These are phyloP conservation scores for Ophiostoma montium DNA, from an alignment of 2,329 filamentous ascomycete species.

Conservation along the genomic window DNA sequence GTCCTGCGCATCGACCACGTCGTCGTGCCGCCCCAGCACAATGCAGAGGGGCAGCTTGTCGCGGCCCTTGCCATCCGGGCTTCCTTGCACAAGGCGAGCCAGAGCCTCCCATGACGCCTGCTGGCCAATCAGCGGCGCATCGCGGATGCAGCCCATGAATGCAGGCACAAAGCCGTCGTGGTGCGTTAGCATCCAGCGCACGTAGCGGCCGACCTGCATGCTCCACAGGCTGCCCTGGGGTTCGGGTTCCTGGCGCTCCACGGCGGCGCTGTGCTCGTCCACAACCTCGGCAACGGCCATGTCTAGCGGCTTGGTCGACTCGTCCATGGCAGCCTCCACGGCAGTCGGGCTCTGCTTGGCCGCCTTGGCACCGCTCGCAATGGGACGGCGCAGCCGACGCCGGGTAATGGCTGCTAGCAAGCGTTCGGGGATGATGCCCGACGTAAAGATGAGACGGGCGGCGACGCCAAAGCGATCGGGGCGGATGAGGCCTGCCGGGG, in stretches of 20 bases:
- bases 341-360: neutral
- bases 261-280: conserved; percentile 16
- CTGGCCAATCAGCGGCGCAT: conserved; percentile 39
- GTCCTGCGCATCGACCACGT: conserved; percentile 36
- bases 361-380: conserved; percentile 24
- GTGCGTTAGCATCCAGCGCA: conserved; percentile 43
- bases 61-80: neutral
- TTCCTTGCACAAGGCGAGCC: conserved; percentile 18
- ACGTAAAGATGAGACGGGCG: conserved; percentile 38
- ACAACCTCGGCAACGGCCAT: conserved; percentile 29
- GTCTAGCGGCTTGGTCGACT: conserved; percentile 17
- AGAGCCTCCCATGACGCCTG: conserved; percentile 36
- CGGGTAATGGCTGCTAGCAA: conserved; percentile 35
- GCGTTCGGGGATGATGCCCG: conserved; percentile 37
- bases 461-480: conserved; percentile 35
- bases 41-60: conserved; percentile 30
- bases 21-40: conserved; percentile 35
- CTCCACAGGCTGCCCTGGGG: conserved; percentile 23
- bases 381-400: conserved; percentile 33
- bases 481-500: conserved; percentile 62
- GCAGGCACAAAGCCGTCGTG: conserved; percentile 45
- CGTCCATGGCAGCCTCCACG: neutral
- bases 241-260: conserved; percentile 12
- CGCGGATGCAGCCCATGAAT: conserved; percentile 43
- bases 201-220: conserved; percentile 32